These are phyloP conservation scores for Tulasnella sp. DNA, from an alignment of 768 basidiomycete genomes.

Conservation along the genomic window DNA sequence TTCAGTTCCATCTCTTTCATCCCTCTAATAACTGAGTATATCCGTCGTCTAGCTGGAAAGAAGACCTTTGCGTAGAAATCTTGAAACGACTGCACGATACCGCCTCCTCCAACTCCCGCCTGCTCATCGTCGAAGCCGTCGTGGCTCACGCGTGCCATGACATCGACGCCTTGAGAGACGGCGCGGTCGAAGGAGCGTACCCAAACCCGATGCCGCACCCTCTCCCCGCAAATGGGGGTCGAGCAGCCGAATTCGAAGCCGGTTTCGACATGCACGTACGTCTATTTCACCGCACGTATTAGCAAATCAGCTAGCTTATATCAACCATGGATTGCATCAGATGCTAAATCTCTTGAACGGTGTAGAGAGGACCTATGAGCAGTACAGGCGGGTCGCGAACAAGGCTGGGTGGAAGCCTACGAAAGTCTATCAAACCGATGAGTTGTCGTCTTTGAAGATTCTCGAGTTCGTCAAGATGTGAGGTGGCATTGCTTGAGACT, in stretches of 20 bases:
- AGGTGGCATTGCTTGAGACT: too few species aligned
- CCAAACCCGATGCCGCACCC: neutral
- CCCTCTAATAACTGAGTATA: neutral
- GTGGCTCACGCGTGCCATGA: neutral
- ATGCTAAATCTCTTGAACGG: neutral
- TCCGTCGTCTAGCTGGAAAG: neutral
- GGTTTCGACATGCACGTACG: neutral
- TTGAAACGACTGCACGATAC: slow-evolving; percentile 9
- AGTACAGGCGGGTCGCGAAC: neutral
- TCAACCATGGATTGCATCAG: neutral
- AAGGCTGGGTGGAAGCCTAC: neutral
- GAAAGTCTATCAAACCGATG: neutral
- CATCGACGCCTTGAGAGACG: neutral
- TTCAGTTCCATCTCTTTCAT: neutral
- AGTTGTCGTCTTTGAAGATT: neutral
- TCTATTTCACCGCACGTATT: neutral
- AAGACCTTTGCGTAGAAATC: neutral
- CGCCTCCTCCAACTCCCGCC: neutral
- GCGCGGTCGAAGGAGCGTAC: neutral
- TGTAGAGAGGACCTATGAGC: neutral
- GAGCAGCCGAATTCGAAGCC: neutral
- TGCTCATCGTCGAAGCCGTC: neutral
- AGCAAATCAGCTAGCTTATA: too few species aligned
- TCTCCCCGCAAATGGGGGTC: slow-evolving; percentile 1
- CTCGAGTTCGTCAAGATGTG: neutral